phyloP scores from a whole-genome alignment of 768 basidiomycete genomes.

The Leccinum arenicola region DNA sequence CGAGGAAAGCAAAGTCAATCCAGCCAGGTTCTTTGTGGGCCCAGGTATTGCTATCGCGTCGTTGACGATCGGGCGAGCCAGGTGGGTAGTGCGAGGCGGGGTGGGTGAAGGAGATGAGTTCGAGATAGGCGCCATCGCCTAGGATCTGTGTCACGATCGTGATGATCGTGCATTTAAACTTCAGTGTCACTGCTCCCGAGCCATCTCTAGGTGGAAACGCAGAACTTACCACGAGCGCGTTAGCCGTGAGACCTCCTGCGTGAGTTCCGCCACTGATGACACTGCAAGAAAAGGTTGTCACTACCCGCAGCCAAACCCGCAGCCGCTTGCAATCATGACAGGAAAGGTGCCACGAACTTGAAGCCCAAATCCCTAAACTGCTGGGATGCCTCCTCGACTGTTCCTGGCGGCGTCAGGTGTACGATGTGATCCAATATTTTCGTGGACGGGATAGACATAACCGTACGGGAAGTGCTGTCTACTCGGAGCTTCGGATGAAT shows the following conservation, averaged over 20 bases:
- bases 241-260: conserved; percentile 58
- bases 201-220: background rate
- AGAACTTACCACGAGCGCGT: conserved; percentile 55
- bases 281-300: conserved; percentile 31
- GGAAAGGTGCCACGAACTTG: conserved; percentile 40
- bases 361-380: conserved; percentile 64
- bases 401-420: conserved; percentile 64
- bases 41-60: conserved; percentile 53
- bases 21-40: conserved; percentile 54
- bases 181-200: background rate
- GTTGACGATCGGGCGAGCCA: conserved; percentile 41
- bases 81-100: conserved; percentile 52
- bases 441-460: conserved; percentile 34
- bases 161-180: background rate
- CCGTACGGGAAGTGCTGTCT: background rate
- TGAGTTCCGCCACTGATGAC: conserved; percentile 69
- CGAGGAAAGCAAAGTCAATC: conserved; percentile 67
- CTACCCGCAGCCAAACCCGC: background rate
- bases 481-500: background rate
- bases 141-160: conserved; percentile 16
- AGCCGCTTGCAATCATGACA: background rate
- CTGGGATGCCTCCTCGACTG: conserved; percentile 45
- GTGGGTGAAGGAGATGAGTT: conserved; percentile 65
- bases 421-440: conserved; percentile 65
- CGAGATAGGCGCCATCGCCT: conserved; percentile 58